Percentiles rank a stretch among this genome's conserved stretches.
Evolutionary conservation across 2,329 filamentous ascomycete species (phyloP).

Genomic region (Arthrocladium fulminans): DNA sequence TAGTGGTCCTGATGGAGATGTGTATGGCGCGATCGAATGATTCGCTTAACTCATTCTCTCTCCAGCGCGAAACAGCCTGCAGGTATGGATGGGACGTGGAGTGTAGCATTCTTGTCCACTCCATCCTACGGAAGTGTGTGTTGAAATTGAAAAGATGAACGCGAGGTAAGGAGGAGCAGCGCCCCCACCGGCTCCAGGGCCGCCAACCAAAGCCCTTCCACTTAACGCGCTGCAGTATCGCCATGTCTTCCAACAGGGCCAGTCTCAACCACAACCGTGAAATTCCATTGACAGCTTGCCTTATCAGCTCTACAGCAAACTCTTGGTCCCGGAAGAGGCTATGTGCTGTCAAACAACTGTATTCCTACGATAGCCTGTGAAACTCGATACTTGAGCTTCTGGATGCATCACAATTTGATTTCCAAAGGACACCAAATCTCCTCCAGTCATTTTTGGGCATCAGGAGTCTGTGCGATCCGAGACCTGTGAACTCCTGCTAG

Average conservation of each 20-base stretch:
- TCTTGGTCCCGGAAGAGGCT: background rate
- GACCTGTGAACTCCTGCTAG: constrained; percentile 4
- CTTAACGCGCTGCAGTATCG: background rate
- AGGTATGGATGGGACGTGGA: background rate
- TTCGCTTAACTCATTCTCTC: background rate
- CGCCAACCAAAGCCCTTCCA: background rate
- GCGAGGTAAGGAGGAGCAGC: background rate
- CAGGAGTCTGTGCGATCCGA: background rate
- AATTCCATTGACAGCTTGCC: background rate
- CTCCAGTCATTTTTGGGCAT: background rate
- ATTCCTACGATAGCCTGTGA: background rate
- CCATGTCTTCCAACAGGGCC: background rate
- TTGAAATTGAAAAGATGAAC: background rate
- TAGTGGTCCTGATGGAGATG: background rate
- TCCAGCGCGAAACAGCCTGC: background rate
- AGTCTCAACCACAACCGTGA: background rate
- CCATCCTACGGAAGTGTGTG: background rate
- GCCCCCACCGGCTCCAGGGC: background rate
- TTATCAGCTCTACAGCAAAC: background rate
- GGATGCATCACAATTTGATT: background rate
- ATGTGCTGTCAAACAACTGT: background rate
- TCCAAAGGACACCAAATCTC: background rate
- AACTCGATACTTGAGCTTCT: background rate
- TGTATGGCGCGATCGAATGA: background rate
- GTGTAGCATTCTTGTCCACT: background rate